phyloP scores from a whole-genome alignment of 129 eudicot genomes.

The Glebionis coronaria region DNA sequence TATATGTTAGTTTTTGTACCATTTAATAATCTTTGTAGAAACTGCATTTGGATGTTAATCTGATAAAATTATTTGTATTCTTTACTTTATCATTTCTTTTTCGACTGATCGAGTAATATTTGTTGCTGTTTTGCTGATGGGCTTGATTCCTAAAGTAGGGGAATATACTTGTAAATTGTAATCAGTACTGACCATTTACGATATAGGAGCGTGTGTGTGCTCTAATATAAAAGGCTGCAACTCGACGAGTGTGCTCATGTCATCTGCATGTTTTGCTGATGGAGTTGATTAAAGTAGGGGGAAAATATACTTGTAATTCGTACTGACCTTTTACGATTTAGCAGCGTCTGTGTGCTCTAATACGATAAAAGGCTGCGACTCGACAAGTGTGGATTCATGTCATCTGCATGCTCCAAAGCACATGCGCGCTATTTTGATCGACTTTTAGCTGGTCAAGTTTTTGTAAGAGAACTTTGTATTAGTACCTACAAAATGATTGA shows the following conservation, averaged over 20 bases:
- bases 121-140: not conserved
- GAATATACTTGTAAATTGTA: not conserved
- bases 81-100: not conserved
- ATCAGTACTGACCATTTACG: not conserved
- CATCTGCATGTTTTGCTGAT: not conserved
- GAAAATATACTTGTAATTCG: not conserved
- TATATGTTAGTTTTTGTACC: conserved; percentile 5
- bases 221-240: too few relatives aligned
- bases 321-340: not conserved
- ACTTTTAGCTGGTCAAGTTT: too few relatives aligned
- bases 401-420: not conserved
- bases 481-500: not conserved
- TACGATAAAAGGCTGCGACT: not conserved
- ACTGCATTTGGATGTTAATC: conserved; percentile 1
- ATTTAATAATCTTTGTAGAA: not conserved
- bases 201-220: too few relatives aligned
- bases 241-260: too few relatives aligned
- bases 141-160: not conserved
- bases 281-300: not conserved
- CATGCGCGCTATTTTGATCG: too few relatives aligned
- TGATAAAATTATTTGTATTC: conserved; percentile 1
- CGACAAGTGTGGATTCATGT: not conserved
- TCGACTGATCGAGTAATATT: not conserved
- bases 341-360: not conserved
- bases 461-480: not conserved